These are phyloP conservation scores for Ilyonectria mors-panacis DNA, from an alignment of 2,329 filamentous ascomycete species.

Conservation along the genomic window DNA sequence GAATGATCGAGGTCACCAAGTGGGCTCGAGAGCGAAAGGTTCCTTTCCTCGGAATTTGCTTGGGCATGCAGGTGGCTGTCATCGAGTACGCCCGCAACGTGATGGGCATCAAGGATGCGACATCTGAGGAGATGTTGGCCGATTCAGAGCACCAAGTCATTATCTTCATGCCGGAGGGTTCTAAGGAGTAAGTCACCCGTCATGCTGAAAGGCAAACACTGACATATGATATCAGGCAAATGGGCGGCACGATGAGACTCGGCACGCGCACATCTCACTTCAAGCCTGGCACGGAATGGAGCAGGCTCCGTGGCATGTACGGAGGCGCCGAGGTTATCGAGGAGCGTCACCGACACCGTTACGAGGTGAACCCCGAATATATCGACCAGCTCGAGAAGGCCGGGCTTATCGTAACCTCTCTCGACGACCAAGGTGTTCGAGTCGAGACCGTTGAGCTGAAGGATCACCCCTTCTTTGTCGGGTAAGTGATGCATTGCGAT, in stretches of 20 bases:
- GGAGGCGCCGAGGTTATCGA: constrained; percentile 68
- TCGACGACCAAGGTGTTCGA: constrained; percentile 82
- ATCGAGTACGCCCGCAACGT: constrained; percentile 89
- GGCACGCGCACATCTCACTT: constrained; percentile 83
- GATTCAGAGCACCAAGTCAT: constrained; percentile 78
- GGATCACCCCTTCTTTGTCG: constrained; percentile 86
- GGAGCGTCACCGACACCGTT: constrained; percentile 90
- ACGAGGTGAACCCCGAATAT: constrained; percentile 89
- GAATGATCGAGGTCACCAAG: constrained; percentile 90
- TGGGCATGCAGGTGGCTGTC: constrained; percentile 94
- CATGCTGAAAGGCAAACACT: constrained; percentile 9
- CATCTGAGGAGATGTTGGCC: constrained; percentile 69
- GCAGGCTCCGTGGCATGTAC: constrained; percentile 82
- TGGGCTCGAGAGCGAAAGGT: constrained; percentile 88
- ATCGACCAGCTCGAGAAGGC: constrained; percentile 77
- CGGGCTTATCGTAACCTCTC: constrained; percentile 83
- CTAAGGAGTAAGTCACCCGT: constrained; percentile 54
- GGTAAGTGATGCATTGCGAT: constrained; percentile 33
- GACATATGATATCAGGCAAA: constrained; percentile 31
- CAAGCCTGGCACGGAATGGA: constrained; percentile 83
- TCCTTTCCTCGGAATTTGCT: constrained; percentile 90
- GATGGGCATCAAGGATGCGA: constrained; percentile 72
- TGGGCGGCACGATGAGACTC: constrained; percentile 91
- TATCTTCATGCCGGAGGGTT: constrained; percentile 90
- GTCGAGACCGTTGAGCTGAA: constrained; percentile 89